Evolutionary conservation across 2,329 filamentous ascomycete species (phyloP), one percentile per base, ranked within the genome.

Genomic region (Harringtonia aguacate): DNA sequence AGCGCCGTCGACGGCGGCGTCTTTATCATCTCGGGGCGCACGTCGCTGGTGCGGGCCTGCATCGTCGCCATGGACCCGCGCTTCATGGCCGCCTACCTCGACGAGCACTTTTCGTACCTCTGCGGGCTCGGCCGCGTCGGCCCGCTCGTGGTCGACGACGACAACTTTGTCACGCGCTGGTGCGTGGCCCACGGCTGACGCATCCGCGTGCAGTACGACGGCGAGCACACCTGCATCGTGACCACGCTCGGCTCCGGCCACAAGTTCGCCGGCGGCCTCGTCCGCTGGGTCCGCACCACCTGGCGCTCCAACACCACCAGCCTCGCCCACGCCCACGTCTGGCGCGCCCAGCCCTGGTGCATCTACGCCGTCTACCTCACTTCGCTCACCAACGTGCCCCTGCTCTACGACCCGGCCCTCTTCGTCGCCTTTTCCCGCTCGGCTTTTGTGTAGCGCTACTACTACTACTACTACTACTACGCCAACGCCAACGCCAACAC

Each of bases 111-210:
- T 61, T 64, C 69, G 45, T 66, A 81, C 51, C 58, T 43, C 9
- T 77, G 73, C 61, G 64, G 69, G 45, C 66, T 69, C 21, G 60
- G 24, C 0, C 37, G 55, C 0, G 59, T 68, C 1, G 63, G 59
- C 1, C 69, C 70, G 0, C 56, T 79, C 2, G 67, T 70, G 18
- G 62, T 65, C 0, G 77, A 81, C 48, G 77, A 81, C 46, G 77
- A 82, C 60, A 81, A 81, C 55, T 80, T 70, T 51, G 61, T 75
- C 30, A 81, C 77, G 0, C 63, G 77, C 12, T 75, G 67, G 48
- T 62, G 70, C 7, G 66, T 75, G 35, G 60, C 60, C 10, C 55
- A 67, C 7, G 66, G 65, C n/a, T 77, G 67, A 65, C 61, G 66
- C 8, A 69, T 80, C 46, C 64, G 66, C 37, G 69, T 81, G 41